Base-by-base conservation (phyloP, 345 rosid species). In the Mercurialis annua region DNA sequence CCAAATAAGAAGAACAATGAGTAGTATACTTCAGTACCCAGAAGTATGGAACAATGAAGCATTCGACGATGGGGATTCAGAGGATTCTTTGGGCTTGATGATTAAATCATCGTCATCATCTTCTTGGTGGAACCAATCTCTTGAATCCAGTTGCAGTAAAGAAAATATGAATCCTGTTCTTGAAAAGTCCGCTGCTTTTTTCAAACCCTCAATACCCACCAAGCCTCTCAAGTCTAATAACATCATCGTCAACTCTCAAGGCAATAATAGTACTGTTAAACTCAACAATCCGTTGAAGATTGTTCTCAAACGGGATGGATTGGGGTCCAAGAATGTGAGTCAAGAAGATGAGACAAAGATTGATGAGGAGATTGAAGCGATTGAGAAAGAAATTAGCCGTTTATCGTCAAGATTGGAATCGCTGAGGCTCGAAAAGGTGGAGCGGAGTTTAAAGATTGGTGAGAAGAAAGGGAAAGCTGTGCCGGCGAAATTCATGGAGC, bases 41-140 rank as follows among this genome's bases (percentile, higher is more conserved):
- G 90, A 82, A 15, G 43, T 94, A 36, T 94, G 99, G 99, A 81
- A 85, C 85, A 94, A 91, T 71, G 99, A 87, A 3, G 88, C 96
- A 10, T 91, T 94, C 64, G 97, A 94, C 80, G 84, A 85, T 31
- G 88, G 85, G 7, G 89, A 78, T 23, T 78, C 85, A n/a, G 82
- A 81, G 58, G 82, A 77, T 31, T 66, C 83, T 11, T 59, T 72
- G 29, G 79, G 67, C n/a, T n/a, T n/a, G 54, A 23, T 81, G 54
- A 26, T 80, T 50, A 66, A 29, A 38, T 15, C 59, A 36, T 71
- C 70, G 30, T 80, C 94, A 38, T 15, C 59, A 36, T 71, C 70
- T 31, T 80, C 94, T 61, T 86, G 87, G 89, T 74, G 67, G 68
- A 85, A 88, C 11, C 73, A 72, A 5, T 79, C 83, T 10, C 77